Base-by-base conservation (phyloP, 2,329 filamentous ascomycete genomes). In the Aspergillus pseudonomiae region DNA sequence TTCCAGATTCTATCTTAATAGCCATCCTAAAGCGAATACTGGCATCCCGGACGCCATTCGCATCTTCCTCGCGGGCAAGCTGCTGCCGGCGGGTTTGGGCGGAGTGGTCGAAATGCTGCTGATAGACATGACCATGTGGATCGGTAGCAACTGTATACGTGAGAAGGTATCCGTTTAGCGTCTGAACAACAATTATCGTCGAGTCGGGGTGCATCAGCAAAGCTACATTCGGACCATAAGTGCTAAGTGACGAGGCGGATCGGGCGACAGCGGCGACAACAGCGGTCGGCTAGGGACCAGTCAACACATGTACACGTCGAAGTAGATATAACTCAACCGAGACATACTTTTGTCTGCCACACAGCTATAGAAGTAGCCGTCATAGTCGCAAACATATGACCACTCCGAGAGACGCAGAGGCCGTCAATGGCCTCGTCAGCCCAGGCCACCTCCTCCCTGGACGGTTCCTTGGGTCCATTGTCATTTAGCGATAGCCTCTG, bases 1-100 rank as follows among this genome's bases (percentile, higher is more conserved):
- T 97, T 2, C 95, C 95, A 3, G 95, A 95, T 78, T 99, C 95
- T 21, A 99, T 93, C 75, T 96, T 96, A 74, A 99, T 98, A 16
- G 97, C 94, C 91, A 97, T 97, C 62, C 94, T 88, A 78, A 99
- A 99, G 12, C 93, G 91, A 56, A 99, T 85, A 71, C 91, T 96
- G 61, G 96, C 88, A 78, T 99, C 95, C 59, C 88, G 87, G 57
- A 97, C 89, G 4, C 92, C 92, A 56, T 86, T 86, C 11, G 91
- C 91, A 76, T 97, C 95, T 39, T 94, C 94, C 1, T 91, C 88
- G 48, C 75, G 77, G 41, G 78, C 74, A 26, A 80, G 66, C 65
- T 82, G 81, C 60, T 83, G 80, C 55, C 81, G 80, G 48, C 81
- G 80, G 19, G 76, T 74, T 46, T 83, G 79, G 32, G 71, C 73